phyloP scores from a whole-genome alignment of 192 early-diverging fungal species.

The Rhizoclosmatium sp. region DNA sequence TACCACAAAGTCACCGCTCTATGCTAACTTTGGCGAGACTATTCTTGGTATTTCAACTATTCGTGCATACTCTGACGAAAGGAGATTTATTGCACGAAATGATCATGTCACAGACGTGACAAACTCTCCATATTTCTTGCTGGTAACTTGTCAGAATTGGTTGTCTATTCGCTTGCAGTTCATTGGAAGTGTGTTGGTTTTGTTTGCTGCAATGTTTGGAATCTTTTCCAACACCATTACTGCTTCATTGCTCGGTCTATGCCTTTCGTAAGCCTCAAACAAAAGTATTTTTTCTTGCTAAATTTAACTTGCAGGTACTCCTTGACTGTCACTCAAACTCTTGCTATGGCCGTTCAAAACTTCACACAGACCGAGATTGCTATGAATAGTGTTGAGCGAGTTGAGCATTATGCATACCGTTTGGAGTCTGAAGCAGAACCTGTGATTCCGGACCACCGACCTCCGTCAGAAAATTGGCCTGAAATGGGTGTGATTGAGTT shows the following conservation, averaged over 20 bases:
- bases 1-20: slow-evolving; percentile 55
- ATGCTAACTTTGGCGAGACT: slow-evolving; percentile 78
- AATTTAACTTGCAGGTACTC: slow-evolving; percentile 60
- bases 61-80: slow-evolving; percentile 67
- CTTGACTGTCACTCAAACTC: slow-evolving; percentile 74
- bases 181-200: slow-evolving; percentile 76
- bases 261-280: slow-evolving; percentile 1
- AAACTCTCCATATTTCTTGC: slow-evolving; percentile 81
- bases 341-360: slow-evolving; percentile 80
- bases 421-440: slow-evolving; percentile 52
- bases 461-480: slow-evolving; percentile 56
- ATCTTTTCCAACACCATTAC: slow-evolving; percentile 56
- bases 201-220: slow-evolving; percentile 80
- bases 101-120: slow-evolving; percentile 74
- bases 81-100: slow-evolving; percentile 21
- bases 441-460: slow-evolving; percentile 31
- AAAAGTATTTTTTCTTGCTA: not conserved
- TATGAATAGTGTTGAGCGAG: slow-evolving; percentile 62
- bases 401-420: slow-evolving; percentile 50
- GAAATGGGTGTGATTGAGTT: slow-evolving; percentile 53
- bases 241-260: slow-evolving; percentile 61
- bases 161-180: slow-evolving; percentile 81
- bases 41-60: slow-evolving; percentile 83
- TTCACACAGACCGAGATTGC: slow-evolving; percentile 67
- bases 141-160: slow-evolving; percentile 74